Base-by-base conservation (phyloP, 352 stramenopile genomes). In the Phytophthora foliorum region DNA sequence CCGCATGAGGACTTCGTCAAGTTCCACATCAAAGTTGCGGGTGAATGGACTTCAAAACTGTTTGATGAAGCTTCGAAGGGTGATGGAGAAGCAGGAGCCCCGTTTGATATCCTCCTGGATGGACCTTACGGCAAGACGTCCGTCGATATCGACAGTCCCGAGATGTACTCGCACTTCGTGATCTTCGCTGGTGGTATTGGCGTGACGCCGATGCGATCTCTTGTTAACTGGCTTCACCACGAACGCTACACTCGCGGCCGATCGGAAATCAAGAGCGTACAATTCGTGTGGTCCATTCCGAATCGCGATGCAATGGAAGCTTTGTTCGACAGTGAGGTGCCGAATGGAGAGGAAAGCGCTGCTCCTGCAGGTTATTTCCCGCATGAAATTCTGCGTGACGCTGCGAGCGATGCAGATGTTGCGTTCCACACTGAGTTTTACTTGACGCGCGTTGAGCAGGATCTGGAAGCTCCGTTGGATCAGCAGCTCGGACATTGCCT, bases 21-120 rank as follows among this genome's bases (percentile, higher is more conserved):
- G 0, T 77, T 94, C 53, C 75, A 90, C 56, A 82, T 92, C 55
- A 81, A 77, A 32, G 48, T 62, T 1, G 16, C 67, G 0, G 85
- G 82, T 2, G 77, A 93, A 51, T 91, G 82, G 85, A 91, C 85
- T 13, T 52, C 53, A 2, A 66, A 71, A 45, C 72, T 89, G n/a
- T 24, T 57, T 25, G 48, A 46, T 9, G 31, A 32, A n/a, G 53
- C 54, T 19, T 27, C 41, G 6, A 46, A 53, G 22, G 48, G 36
- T 6, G 24, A 48, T 17, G 27, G 27, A 31, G 27, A n/a, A 16
- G 31, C 57, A 4, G 34, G 36, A 31, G 19, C 60, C 16, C 52
- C 56, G 10, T 70, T 75, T 14, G 63, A 65, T 5, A 53, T 88
- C 21, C 59, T 86, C 0, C 38, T 88, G 0, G 82, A 86, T 27